Evolutionary conservation across 2,329 filamentous ascomycete genomes (phyloP), one percentile per base, ranked within the genome.

Genomic region (Neofusicoccum umdonicola): DNA sequence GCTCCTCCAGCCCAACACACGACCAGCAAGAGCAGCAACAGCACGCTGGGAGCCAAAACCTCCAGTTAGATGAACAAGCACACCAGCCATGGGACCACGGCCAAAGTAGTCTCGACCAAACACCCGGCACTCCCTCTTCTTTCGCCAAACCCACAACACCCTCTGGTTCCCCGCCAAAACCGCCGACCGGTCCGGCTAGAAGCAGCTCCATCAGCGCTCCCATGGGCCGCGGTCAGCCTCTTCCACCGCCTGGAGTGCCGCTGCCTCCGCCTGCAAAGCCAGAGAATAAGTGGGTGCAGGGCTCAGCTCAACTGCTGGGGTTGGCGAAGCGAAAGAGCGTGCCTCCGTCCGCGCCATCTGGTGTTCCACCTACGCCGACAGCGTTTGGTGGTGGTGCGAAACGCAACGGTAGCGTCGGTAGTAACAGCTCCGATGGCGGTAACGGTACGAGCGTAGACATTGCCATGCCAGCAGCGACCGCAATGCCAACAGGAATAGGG

Each of bases 201-300:
- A 56, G 45, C 12, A n/a, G 42, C 22, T 52, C 48, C 48, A 13
- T 51, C 60, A 51, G 58, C 57, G 22, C 58, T 63, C 92, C 92
- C 1, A 92, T 96, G 81, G 93, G 93, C 1, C 85, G 92, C 44
- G 92, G 92, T 0, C 89, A 90, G 69, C 92, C 92, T 1, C 80
- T 96, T 17, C 92, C 92, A 52, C 92, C 92, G 8, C 91, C 90
- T 2, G 93, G 92, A 2, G 88, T 85, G 50, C 92, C 93, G 3
- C 82, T 96, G 1, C 92, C 93, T 1, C 86, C 82, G 47, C 89
- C 89, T 45, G 88, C 88, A 41, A 85, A 82, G 62, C 84, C 81
- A 65, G 83, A 85, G 6, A 87, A 27, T 17, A 63, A 63, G 17
- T 63, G 61, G 61, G 56, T 60, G 13, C 56, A 60, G 17, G 42